A percentile compares a stretch with the other conserved stretches of the same genome.
Evolutionary conservation across 352 stramenopile species (phyloP).

Genomic region (Pythium brassicae): DNA sequence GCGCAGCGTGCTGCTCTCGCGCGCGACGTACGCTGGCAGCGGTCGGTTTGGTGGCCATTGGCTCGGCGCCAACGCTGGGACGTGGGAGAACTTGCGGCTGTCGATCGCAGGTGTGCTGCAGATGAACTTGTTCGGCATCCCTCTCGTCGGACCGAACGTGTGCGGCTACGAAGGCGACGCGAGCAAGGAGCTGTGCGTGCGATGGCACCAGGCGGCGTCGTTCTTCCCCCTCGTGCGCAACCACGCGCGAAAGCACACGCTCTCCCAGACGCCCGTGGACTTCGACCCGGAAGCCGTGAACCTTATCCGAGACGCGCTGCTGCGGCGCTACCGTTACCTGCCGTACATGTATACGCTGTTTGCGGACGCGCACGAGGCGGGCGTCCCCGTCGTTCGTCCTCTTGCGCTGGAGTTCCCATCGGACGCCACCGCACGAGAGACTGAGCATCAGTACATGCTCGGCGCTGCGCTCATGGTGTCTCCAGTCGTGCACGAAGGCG

Average conservation of each 20-base stretch:
- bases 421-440: slow-evolving; percentile 27
- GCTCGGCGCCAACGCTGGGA: slow-evolving; percentile 44
- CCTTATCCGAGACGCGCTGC: slow-evolving; percentile 51
- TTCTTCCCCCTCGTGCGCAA: slow-evolving; percentile 81
- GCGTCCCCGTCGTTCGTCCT: slow-evolving; percentile 41
- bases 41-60: slow-evolving; percentile 63
- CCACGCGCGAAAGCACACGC: slow-evolving; percentile 35
- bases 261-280: slow-evolving; percentile 53
- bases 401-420: slow-evolving; percentile 66
- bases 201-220: slow-evolving; percentile 77
- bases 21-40: slow-evolving; percentile 65
- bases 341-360: slow-evolving; percentile 88
- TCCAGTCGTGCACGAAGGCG: slow-evolving; percentile 59
- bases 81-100: slow-evolving; percentile 75
- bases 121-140: slow-evolving; percentile 78
- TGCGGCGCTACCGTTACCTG: slow-evolving; percentile 64
- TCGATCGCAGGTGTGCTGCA: slow-evolving; percentile 68
- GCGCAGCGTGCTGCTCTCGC: slow-evolving; percentile 63
- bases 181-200: slow-evolving; percentile 68
- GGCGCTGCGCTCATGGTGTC: slow-evolving; percentile 73
- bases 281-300: slow-evolving; percentile 65
- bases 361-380: slow-evolving; percentile 42
- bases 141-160: slow-evolving; percentile 62
- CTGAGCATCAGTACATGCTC: slow-evolving; percentile 73
- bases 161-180: slow-evolving; percentile 46